Conservation (phyloP, 805 yeast species). For the Zygosaccharomyces bisporus region DNA sequence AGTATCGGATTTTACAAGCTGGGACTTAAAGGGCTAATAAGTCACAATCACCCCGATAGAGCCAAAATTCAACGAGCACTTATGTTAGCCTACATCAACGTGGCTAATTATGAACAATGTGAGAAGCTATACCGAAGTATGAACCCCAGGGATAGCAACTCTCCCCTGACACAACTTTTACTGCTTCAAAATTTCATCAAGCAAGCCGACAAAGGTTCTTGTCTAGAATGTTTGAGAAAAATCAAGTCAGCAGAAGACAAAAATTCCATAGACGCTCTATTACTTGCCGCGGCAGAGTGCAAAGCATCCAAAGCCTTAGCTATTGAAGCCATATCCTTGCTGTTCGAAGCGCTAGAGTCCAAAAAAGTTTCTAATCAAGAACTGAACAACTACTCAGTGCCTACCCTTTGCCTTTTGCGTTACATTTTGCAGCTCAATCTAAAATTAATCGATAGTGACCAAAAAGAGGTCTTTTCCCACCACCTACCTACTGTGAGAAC, state of each 20-base stretch:
- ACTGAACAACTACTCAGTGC: slow-evolving; percentile 20
- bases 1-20: slow-evolving; percentile 30
- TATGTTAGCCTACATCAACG: slow-evolving; percentile 29
- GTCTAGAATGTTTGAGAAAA: slow-evolving; percentile 32
- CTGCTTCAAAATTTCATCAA: slow-evolving; percentile 27
- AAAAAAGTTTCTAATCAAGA: slow-evolving; percentile 5
- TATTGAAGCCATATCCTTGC: slow-evolving; percentile 24
- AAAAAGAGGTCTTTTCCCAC: slow-evolving; percentile 1
- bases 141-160: slow-evolving; percentile 20
- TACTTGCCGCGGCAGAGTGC: slow-evolving; percentile 35
- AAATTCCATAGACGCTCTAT: slow-evolving; percentile 33
- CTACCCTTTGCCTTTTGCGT: slow-evolving; percentile 26
- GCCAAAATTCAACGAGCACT: slow-evolving; percentile 40
- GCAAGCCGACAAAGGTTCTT: slow-evolving; percentile 15
- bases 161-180: slow-evolving; percentile 36
- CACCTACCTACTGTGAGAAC: slow-evolving; percentile 10
- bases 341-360: slow-evolving; percentile 29
- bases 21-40: slow-evolving; percentile 26
- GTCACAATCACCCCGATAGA: slow-evolving; percentile 30
- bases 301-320: slow-evolving; percentile 27
- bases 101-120: slow-evolving; percentile 23
- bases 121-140: slow-evolving; percentile 24
- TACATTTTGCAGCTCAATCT: slow-evolving; percentile 35
- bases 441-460: slow-evolving; percentile 23
- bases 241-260: slow-evolving; percentile 37